A percentile compares a stretch with the other conserved stretches of the same genome.
These are phyloP conservation scores for Circinella minor DNA, from an alignment of 371 early-diverging fungal species.

Conservation along the genomic window DNA sequence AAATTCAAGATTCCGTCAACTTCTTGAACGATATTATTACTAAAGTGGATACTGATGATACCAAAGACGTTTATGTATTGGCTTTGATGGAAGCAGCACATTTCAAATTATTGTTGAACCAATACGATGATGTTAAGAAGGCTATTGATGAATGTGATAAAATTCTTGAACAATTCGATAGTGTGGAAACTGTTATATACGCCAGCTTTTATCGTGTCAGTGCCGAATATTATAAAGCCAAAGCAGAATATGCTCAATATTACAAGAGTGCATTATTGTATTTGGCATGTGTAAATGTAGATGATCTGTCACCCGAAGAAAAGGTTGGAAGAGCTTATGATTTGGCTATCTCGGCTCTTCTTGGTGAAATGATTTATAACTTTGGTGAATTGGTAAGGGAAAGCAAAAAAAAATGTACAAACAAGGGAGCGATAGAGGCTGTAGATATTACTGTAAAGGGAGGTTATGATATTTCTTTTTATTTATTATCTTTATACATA, in stretches of 20 bases:
- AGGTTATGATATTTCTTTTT: too few relatives aligned
- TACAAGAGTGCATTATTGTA: slow-evolving; percentile 94
- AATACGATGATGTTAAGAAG: slow-evolving; percentile 81
- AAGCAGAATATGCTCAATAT: slow-evolving; percentile 90
- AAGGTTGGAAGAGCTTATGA: slow-evolving; percentile 89
- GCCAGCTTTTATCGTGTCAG: slow-evolving; percentile 94
- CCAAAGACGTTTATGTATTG: slow-evolving; percentile 85
- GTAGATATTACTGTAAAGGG: too few relatives aligned
- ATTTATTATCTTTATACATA: not conserved
- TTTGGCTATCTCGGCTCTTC: slow-evolving; percentile 87
- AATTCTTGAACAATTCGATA: slow-evolving; percentile 79
- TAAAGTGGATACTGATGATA: slow-evolving; percentile 71
- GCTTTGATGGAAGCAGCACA: slow-evolving; percentile 89
- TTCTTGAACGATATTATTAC: slow-evolving; percentile 70
- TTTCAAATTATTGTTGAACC: slow-evolving; percentile 73
- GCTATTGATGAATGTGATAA: slow-evolving; percentile 87
- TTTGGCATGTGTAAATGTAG: slow-evolving; percentile 87
- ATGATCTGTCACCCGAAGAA: slow-evolving; percentile 77
- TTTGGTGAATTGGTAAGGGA: slow-evolving; percentile 93
- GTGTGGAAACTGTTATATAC: slow-evolving; percentile 88
- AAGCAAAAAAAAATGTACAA: not conserved
- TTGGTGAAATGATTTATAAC: slow-evolving; percentile 96
- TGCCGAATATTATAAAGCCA: slow-evolving; percentile 96
- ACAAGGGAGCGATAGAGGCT: too few relatives aligned
- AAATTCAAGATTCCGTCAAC: slow-evolving; percentile 62